Evolutionary conservation across 1,284 basidiomycete species (phyloP).

Genomic region (Moesziomyces globuligerus): DNA sequence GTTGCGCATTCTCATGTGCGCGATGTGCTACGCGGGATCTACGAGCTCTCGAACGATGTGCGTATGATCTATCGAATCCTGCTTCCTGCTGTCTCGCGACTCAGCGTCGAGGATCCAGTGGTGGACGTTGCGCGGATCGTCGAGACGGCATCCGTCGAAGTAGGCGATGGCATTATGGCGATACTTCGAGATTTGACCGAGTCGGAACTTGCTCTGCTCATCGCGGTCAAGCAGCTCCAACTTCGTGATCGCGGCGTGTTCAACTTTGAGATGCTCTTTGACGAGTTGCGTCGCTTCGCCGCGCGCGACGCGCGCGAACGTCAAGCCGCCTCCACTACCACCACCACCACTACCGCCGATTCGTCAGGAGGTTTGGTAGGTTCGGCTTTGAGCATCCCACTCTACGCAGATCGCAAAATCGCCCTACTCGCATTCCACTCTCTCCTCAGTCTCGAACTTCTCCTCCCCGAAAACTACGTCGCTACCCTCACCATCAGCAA

Average conservation of each 20-base stretch:
- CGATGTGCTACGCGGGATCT: conserved; percentile 33
- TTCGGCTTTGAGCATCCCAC: conserved; percentile 15
- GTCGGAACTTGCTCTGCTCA: conserved; percentile 58
- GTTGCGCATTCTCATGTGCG: conserved; percentile 26
- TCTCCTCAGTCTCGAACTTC: conserved; percentile 29
- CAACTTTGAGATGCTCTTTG: conserved; percentile 65
- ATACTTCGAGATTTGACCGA: conserved; percentile 49
- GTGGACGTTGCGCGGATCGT: conserved; percentile 25
- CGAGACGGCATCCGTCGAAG: conserved; percentile 15
- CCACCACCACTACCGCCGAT: not conserved
- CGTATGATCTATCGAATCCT: conserved; percentile 42
- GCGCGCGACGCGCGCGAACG: conserved; percentile 25
- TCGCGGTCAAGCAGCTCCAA: conserved; percentile 62
- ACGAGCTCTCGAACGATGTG: conserved; percentile 52
- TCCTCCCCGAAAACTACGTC: conserved; percentile 29
- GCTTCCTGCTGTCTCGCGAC: conserved; percentile 12
- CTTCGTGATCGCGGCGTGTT: conserved; percentile 56
- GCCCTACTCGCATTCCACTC: conserved; percentile 40
- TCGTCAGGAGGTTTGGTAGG: conserved; percentile 2
- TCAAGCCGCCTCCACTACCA: conserved; percentile 13
- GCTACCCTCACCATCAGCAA: conserved; percentile 25
- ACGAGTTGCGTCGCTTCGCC: conserved; percentile 56
- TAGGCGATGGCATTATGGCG: conserved; percentile 15
- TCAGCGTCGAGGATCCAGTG: conserved; percentile 1
- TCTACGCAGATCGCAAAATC: conserved; percentile 36